Base-by-base conservation (phyloP, 2,329 filamentous ascomycete genomes). In the Fusarium temperatum region DNA sequence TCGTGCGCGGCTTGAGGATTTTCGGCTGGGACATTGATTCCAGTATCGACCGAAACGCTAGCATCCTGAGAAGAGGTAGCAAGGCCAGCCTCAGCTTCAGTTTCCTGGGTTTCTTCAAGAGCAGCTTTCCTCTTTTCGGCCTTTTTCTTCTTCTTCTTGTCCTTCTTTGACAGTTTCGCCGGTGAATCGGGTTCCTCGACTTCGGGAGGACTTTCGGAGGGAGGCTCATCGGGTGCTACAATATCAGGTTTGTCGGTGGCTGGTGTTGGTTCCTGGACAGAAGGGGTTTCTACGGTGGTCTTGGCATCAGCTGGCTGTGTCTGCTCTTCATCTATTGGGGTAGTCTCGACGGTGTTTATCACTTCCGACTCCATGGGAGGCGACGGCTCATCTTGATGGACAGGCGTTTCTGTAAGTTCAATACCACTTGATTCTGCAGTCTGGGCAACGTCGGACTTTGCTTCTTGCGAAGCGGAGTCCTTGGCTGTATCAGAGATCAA, bases 131-230 rank as follows among this genome's bases (percentile, higher is more conserved):
- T 82, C 76, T 79, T 82, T 56, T 79, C 80, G 53, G 71, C 71
- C 70, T 76, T 76, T 32, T 76, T 75, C 50, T 73, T 70, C 44
- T 77, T 82, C 59, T 80, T 82, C 65, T 79, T 82, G 5, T 81
- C 80, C 65, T 81, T 83, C 72, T 82, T 82, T 22, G 81, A 81
- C 35, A 78, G 47, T 56, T 80, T 82, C 10, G 68, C 51, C 36
- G 72, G 42, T 17, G 64, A 44, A 36, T 79, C 78, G 55, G 72
- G 62, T 32, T 77, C 77, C 58, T 78, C 76, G 36, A 67, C 57
- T 41, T 62, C 63, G 20, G 63, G 51, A 14, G 63, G 26, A 53
- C 69, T 59, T 53, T 78, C 73, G 63, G 50, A 35, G 41, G 63
- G 53, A 58, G 63, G 36, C 39, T 73, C 56, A 41, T 78, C 70